phyloP scores from a whole-genome alignment of 139 green algal genomes.

The Marvania coccoides region DNA sequence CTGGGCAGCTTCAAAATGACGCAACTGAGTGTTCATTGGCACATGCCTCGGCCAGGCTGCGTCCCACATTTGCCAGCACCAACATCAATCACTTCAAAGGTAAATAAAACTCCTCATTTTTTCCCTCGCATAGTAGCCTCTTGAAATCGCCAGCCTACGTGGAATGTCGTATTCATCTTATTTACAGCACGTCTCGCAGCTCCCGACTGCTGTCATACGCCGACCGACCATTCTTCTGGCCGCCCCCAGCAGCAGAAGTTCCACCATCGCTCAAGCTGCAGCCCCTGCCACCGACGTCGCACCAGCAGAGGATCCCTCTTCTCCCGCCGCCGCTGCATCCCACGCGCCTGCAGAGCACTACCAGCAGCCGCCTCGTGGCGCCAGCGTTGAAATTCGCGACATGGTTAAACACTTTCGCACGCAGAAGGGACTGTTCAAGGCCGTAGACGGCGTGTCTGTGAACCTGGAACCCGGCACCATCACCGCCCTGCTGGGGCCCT shows the following conservation, averaged over 20 bases:
- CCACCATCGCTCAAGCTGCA: neutral
- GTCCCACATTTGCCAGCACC: too few species aligned
- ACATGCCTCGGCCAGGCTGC: too few species aligned
- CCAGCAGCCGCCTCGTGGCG: neutral
- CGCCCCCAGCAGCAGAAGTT: neutral
- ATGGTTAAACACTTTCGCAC: constrained; percentile 70
- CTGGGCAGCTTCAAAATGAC: too few species aligned
- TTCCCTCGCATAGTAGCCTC: too few species aligned
- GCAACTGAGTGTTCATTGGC: too few species aligned
- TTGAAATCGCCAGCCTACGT: too few species aligned
- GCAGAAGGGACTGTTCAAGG: constrained; percentile 46
- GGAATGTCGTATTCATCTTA: too few species aligned
- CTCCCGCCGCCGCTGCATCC: neutral
- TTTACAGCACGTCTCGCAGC: too few species aligned
- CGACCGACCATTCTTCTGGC: too few species aligned
- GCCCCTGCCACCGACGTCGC: neutral
- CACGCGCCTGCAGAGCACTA: neutral
- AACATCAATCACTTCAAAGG: too few species aligned
- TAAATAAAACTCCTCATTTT: too few species aligned
- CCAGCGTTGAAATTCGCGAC: constrained; percentile 30
- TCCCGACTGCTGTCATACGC: too few species aligned
- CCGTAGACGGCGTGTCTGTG: constrained; percentile 55
- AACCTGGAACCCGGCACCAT: constrained; percentile 57
- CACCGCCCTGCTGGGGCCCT: constrained; percentile 69
- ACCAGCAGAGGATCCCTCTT: neutral